phyloP scores from a whole-genome alignment of 2,329 filamentous ascomycete genomes.

The Aspergillus hiratsukae region DNA sequence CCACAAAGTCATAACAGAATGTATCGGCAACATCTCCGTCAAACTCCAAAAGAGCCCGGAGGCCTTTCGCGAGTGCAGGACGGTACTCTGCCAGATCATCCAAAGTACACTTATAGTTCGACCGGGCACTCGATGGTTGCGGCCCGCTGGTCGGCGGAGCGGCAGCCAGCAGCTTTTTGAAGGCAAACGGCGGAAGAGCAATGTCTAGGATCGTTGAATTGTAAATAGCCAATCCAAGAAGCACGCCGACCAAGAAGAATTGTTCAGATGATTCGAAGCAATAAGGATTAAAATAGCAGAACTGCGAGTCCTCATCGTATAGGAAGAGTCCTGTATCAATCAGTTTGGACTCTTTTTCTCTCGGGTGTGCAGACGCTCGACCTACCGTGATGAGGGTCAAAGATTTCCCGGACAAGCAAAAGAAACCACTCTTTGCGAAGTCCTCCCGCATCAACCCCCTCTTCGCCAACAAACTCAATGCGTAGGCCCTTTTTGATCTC shows the following conservation, averaged over 20 bases:
- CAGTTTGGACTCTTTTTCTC: not conserved
- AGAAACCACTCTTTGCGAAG: slow-evolving; percentile 94
- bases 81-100: slow-evolving; percentile 80
- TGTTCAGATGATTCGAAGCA: slow-evolving; percentile 89
- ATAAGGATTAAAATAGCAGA: slow-evolving; percentile 89
- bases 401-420: slow-evolving; percentile 80
- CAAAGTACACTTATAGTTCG: slow-evolving; percentile 65
- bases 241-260: slow-evolving; percentile 82
- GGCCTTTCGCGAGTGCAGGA: slow-evolving; percentile 68
- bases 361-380: not conserved
- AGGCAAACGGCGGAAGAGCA: slow-evolving; percentile 81
- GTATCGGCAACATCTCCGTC: slow-evolving; percentile 77
- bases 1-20: slow-evolving; percentile 77
- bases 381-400: slow-evolving; percentile 83
- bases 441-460: slow-evolving; percentile 86
- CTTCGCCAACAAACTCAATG: slow-evolving; percentile 82
- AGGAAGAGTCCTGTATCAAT: slow-evolving; percentile 68
- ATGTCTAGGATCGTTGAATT: slow-evolving; percentile 91
- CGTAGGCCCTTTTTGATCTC: slow-evolving; percentile 87
- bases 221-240: slow-evolving; percentile 86
- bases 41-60: slow-evolving; percentile 73
- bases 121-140: slow-evolving; percentile 54
- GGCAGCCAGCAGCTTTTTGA: slow-evolving; percentile 77
- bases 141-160: slow-evolving; percentile 60
- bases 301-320: slow-evolving; percentile 85